Conservation (phyloP, 768 basidiomycete genomes). For the Podaxis sp. region DNA sequence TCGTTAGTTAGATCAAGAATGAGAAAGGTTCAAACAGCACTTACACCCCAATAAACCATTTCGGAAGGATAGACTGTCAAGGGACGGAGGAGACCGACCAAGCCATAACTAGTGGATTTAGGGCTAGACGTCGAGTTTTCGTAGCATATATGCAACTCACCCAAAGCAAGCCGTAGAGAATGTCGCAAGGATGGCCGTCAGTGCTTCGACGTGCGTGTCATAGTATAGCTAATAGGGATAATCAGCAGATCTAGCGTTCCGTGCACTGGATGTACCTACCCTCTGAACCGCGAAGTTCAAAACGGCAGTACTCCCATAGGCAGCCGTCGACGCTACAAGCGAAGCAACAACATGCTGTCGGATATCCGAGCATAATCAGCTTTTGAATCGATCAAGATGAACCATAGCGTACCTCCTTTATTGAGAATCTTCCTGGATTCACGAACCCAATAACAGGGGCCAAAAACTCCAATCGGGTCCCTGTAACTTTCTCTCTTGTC, state of each 20-base stretch:
- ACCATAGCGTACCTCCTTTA: slow-evolving; percentile 51
- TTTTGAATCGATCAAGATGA: background rate
- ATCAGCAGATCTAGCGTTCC: background rate
- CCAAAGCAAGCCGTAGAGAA: slow-evolving; percentile 68
- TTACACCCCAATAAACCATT: slow-evolving; percentile 60
- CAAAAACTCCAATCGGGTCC: slow-evolving; percentile 41
- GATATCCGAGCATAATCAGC: background rate
- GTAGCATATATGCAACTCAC: slow-evolving; percentile 27
- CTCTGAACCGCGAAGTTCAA: slow-evolving; percentile 62
- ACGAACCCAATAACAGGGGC: slow-evolving; percentile 44
- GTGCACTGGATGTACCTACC: slow-evolving; percentile 27
- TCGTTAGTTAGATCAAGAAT: background rate
- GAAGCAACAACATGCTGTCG: slow-evolving; percentile 56
- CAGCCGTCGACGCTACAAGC: slow-evolving; percentile 56
- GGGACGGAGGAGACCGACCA: slow-evolving; percentile 59
- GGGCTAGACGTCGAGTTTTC: background rate
- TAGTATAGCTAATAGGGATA: slow-evolving; percentile 49
- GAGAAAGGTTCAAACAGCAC: slow-evolving; percentile 18
- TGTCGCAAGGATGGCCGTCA: slow-evolving; percentile 58
- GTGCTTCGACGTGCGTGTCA: slow-evolving; percentile 51
- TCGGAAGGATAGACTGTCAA: slow-evolving; percentile 62
- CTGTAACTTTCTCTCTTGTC: slow-evolving; percentile 38
- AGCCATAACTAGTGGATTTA: slow-evolving; percentile 43
- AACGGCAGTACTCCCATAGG: slow-evolving; percentile 52
- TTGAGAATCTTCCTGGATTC: slow-evolving; percentile 55